Conservation (phyloP, 2,329 filamentous ascomycete species). For the Trichoderma sp. region DNA sequence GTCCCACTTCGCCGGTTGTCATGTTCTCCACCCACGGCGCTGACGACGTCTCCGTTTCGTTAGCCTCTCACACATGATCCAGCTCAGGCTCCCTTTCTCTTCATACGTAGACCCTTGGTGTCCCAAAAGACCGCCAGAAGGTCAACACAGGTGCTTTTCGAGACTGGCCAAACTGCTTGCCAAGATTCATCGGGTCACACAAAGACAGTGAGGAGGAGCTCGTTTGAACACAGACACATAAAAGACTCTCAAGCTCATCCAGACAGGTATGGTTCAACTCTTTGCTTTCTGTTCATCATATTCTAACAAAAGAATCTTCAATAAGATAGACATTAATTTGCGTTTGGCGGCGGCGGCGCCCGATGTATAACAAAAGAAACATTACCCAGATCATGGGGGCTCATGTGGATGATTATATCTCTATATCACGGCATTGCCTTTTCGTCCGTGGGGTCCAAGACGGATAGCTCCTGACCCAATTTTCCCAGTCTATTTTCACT, state of each 20-base stretch:
- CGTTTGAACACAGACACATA: background rate
- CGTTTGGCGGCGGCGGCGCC: slow-evolving; percentile 7
- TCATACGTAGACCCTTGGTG: background rate
- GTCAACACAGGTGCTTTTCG: background rate
- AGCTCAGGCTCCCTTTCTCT: background rate
- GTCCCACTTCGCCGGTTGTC: slow-evolving; percentile 19
- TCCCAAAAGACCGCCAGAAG: background rate
- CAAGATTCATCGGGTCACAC: background rate
- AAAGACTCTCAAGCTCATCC: background rate
- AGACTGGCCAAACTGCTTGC: background rate
- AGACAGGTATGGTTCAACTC: background rate
- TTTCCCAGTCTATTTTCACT: slow-evolving; percentile 19
- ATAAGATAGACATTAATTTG: slow-evolving; percentile 9
- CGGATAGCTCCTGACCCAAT: slow-evolving; percentile 20
- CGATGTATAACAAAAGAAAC: slow-evolving; percentile 13
- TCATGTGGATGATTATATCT: slow-evolving; percentile 22
- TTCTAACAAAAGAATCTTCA: background rate
- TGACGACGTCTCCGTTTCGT: slow-evolving; percentile 10
- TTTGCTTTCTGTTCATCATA: background rate
- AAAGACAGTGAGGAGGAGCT: background rate
- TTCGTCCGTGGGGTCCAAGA: slow-evolving; percentile 18
- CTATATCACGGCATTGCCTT: slow-evolving; percentile 16
- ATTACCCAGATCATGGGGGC: slow-evolving; percentile 19
- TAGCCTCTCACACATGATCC: background rate
- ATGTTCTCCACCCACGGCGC: slow-evolving; percentile 13